These are phyloP conservation scores for Cryptosporidium baileyi DNA, from an alignment of 169 alveolate species.

Conservation along the genomic window DNA sequence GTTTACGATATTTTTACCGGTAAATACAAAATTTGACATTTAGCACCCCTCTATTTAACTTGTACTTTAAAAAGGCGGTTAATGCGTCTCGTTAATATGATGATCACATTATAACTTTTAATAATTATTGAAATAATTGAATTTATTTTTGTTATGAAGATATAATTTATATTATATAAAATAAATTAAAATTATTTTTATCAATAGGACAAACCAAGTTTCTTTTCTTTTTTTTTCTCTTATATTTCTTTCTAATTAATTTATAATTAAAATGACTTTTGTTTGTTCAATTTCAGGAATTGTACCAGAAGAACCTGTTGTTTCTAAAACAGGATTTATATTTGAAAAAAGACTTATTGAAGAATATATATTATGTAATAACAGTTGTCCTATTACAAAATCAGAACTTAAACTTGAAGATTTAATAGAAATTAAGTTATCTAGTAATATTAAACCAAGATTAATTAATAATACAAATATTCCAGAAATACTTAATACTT, in stretches of 20 bases:
- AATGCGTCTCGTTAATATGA: too few relatives aligned
- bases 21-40: too few relatives aligned
- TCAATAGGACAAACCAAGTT: neutral
- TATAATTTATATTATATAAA: too few relatives aligned
- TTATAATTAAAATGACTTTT: constrained; percentile 79
- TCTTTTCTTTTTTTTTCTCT: neutral
- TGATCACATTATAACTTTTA: too few relatives aligned
- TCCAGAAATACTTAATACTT: constrained; percentile 90
- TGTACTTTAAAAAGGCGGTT: too few relatives aligned
- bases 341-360: constrained; percentile 83
- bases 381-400: constrained; percentile 84
- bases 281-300: constrained; percentile 86
- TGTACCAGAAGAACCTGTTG: constrained; percentile 85
- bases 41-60: too few relatives aligned
- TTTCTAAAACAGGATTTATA: constrained; percentile 84
- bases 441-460: constrained; percentile 83
- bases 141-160: too few relatives aligned
- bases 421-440: constrained; percentile 75
- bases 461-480: constrained; percentile 90
- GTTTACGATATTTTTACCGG: too few relatives aligned
- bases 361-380: constrained; percentile 80
- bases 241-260: neutral
- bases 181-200: too few relatives aligned
- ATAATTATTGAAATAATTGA: too few relatives aligned
- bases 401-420: constrained; percentile 79